These are phyloP conservation scores for Veloboletus limbatus DNA, from an alignment of 1,284 basidiomycete genomes.

Conservation along the genomic window DNA sequence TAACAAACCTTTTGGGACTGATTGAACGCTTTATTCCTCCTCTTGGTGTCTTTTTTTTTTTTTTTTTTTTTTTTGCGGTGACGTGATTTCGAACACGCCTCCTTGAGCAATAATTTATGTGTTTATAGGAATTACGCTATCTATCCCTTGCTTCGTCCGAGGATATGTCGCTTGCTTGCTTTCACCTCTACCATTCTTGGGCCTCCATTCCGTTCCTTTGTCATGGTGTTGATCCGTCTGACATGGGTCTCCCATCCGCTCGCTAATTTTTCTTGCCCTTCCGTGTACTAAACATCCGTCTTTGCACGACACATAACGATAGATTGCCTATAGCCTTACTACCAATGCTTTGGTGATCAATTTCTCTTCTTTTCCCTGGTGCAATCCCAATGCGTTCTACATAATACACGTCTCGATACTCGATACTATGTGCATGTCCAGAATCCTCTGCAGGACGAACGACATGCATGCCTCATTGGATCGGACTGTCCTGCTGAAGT, in stretches of 20 bases:
- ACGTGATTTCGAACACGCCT: slow-evolving; percentile 2
- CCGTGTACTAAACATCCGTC: slow-evolving; percentile 4
- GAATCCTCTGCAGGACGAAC: too few relatives aligned
- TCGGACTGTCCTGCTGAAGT: too few relatives aligned
- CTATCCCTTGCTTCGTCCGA: slow-evolving; percentile 9
- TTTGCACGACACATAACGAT: slow-evolving; percentile 7
- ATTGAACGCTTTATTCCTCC: not conserved
- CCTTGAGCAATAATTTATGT: slow-evolving; percentile 24
- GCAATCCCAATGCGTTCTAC: too few relatives aligned
- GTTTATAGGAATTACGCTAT: slow-evolving; percentile 25
- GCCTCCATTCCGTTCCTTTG: slow-evolving; percentile 3
- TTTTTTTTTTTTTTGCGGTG: slow-evolving; percentile 1
- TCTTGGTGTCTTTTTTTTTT: slow-evolving; percentile 11
- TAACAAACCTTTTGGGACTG: slow-evolving; percentile 13
- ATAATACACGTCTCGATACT: too few relatives aligned
- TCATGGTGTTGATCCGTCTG: not conserved
- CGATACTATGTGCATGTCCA: too few relatives aligned
- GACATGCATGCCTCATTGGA: too few relatives aligned
- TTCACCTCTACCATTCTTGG: slow-evolving; percentile 9
- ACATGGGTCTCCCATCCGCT: not conserved
- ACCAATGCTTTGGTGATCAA: slow-evolving; percentile 1
- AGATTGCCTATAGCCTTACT: slow-evolving; percentile 7
- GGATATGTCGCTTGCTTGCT: slow-evolving; percentile 4
- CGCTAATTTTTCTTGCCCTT: slow-evolving; percentile 13
- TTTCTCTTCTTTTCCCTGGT: too few relatives aligned